Percentiles rank a stretch among this genome's conserved stretches.
phyloP scores from a whole-genome alignment of 306 rosid genomes.

The Bauhinia variegata region DNA sequence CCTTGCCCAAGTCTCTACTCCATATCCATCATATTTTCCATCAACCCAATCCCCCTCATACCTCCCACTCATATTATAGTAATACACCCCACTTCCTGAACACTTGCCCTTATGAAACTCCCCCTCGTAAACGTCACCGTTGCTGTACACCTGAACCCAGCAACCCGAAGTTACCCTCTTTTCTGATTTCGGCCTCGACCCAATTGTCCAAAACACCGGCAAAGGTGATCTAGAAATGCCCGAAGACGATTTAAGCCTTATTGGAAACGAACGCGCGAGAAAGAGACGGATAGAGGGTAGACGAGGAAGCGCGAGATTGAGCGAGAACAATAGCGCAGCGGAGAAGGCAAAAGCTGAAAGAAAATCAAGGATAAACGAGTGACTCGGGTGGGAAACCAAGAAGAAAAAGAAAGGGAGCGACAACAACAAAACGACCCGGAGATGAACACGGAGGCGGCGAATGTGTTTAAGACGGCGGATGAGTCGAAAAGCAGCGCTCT shows the following conservation, averaged over 20 bases:
- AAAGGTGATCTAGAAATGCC: slow-evolving; percentile 50
- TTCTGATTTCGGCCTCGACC: slow-evolving; percentile 68
- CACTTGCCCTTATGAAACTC: slow-evolving; percentile 92
- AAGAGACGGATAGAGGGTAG: slow-evolving; percentile 73
- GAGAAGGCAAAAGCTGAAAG: slow-evolving; percentile 91
- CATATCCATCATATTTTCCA: slow-evolving; percentile 91
- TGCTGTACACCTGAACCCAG: slow-evolving; percentile 85
- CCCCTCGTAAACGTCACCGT: slow-evolving; percentile 96
- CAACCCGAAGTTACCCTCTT: slow-evolving; percentile 64
- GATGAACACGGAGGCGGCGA: slow-evolving; percentile 54
- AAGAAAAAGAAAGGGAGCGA: slow-evolving; percentile 82
- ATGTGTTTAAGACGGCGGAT: slow-evolving; percentile 63
- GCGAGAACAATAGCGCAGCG: slow-evolving; percentile 72
- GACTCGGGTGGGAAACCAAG: slow-evolving; percentile 74
- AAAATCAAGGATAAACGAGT: slow-evolving; percentile 76
- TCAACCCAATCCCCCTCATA: slow-evolving; percentile 98
- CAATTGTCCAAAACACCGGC: slow-evolving; percentile 95
- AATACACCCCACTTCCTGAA: slow-evolving; percentile 92
- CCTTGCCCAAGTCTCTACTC: slow-evolving; percentile 95
- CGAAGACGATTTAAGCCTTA: slow-evolving; percentile 51
- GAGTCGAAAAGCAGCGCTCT: slow-evolving; percentile 47
- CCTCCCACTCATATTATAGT: slow-evolving; percentile 94
- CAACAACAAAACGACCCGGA: slow-evolving; percentile 59
- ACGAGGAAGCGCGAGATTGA: slow-evolving; percentile 83
- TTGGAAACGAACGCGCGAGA: slow-evolving; percentile 62